These are phyloP conservation scores for Malus hybrid DNA, from an alignment of 331 rosid genomes.

Conservation along the genomic window DNA sequence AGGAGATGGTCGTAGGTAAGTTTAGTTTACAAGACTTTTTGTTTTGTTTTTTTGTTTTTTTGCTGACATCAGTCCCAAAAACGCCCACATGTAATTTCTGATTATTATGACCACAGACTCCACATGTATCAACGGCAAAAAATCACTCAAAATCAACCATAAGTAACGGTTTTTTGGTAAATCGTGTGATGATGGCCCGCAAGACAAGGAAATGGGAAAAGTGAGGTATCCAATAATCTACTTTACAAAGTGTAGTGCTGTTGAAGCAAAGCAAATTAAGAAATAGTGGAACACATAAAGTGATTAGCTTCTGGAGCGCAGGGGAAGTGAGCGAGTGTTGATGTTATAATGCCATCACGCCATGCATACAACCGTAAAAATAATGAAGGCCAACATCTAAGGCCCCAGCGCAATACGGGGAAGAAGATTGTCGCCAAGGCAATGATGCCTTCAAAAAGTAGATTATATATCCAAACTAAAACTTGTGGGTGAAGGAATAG, in stretches of 20 bases:
- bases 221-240: slow-evolving; percentile 13
- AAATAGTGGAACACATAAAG: not conserved
- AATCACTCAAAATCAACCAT: not conserved
- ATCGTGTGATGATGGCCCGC: not conserved
- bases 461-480: not conserved
- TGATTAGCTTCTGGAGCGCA: not conserved
- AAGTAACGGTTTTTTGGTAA: not conserved
- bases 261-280: not conserved
- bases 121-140: no score
- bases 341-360: not conserved
- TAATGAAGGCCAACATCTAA: not conserved
- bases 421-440: not conserved
- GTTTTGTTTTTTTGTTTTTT: no score
- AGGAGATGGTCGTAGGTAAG: no score
- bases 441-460: slow-evolving; percentile 12
- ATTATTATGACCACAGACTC: no score
- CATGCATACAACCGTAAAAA: not conserved
- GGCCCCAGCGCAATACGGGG: not conserved
- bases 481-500: slow-evolving; percentile 14
- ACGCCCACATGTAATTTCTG: no score
- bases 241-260: slow-evolving; percentile 1
- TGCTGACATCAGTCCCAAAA: no score
- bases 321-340: not conserved
- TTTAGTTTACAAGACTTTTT: no score
- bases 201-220: not conserved